Evolutionary conservation across 2,329 filamentous ascomycete genomes (phyloP), one percentile per base, ranked within the genome.

Genomic region (Nothophoma quercina): DNA sequence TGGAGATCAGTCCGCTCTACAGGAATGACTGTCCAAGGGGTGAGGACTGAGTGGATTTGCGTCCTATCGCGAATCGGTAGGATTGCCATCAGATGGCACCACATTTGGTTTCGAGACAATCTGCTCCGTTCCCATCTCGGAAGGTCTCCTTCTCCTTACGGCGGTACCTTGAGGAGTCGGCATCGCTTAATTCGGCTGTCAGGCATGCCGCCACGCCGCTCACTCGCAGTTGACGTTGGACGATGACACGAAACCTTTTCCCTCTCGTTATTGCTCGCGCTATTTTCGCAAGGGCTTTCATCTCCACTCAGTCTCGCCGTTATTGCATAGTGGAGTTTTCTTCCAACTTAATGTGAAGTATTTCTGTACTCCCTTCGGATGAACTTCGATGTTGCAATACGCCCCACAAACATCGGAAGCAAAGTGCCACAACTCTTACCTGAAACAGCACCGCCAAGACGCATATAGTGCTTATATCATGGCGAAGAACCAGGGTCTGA

Each of bases 1-100:
- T 79, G 7, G 72, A 71, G 45, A 64, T 70, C 16, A 67, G 61
- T 46, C 67, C 67, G 12, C 55, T 78, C 39, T 79, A 79, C 58
- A 64, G 58, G 49, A 78, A 79, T 60, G 68, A 73, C 1, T 74
- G 70, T 56, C 68, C 67, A n/a, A 47, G 33, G 26, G 60, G 66
- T 19, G 69, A 71, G 30, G 68, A 72, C 19, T 67, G 44, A 64
- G 18, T 29, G 39, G 53, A 16, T 51, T 46, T 10, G 18, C 26
- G 15, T 30, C 16, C 16, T 21, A 15, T 22, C 12, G 26, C 26
- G 16, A 29, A 28, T 26, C 36, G 16, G 22, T 29, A 19, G 16
- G 25, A 26, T 29, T 8, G 10, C 35, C 26, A 15, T 29, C n/a
- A 5, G 9, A n/a, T 1, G 2, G 18, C 13, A n/a, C 29, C 45